Evolutionary conservation across 2,329 filamentous ascomycete genomes (phyloP), one percentile per base, ranked within the genome.

Genomic region (Epichloe baconii): DNA sequence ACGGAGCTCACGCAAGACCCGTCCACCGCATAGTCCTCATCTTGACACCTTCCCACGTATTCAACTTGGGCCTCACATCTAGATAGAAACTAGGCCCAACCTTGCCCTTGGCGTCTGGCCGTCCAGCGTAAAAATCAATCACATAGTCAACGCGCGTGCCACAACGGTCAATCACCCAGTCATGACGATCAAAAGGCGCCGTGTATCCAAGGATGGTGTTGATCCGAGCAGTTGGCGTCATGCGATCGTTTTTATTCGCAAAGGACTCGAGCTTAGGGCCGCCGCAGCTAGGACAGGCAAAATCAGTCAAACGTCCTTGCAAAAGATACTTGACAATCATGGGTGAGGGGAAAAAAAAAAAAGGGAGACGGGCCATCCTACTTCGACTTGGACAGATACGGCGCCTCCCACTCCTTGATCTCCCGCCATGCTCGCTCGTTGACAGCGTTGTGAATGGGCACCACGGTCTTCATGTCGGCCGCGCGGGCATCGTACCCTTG

Each of bases 361-460:
- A n/a, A n/a, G n/a, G 19, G 19, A 21, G 3, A 21, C 19, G 19
- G n/a, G 3, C n/a, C 6, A 17, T 11, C 72, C 56, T 69, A 82
- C 78, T 78, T 71, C 58, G 85, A 71, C 38, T 72, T 67, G 52
- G 78, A 67, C 2, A 69, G 68, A 53, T 79, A 86, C 0, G 83
- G 85, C 43, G 72, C 75, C 70, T 98, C 93, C 93, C 93, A 98
- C 44, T 79, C 73, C 59, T 86, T 80, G 57, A 98, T 97, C 71
- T 97, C 86, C 55, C 80, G 76, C 93, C 93, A 98, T 0, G 93
- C 93, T 42, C 88, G 77, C 77, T 98, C 93, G 69, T 98, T 98
- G 55, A 98, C 93, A 44, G 93, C 93, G 66, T 98, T 98, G 71
- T 98, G 93, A 61, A 97, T 97, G 3, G 89, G 93, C 50, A 97